Conservation (phyloP, 2,329 filamentous ascomycete genomes). For the Paramyrothecium sp. region DNA sequence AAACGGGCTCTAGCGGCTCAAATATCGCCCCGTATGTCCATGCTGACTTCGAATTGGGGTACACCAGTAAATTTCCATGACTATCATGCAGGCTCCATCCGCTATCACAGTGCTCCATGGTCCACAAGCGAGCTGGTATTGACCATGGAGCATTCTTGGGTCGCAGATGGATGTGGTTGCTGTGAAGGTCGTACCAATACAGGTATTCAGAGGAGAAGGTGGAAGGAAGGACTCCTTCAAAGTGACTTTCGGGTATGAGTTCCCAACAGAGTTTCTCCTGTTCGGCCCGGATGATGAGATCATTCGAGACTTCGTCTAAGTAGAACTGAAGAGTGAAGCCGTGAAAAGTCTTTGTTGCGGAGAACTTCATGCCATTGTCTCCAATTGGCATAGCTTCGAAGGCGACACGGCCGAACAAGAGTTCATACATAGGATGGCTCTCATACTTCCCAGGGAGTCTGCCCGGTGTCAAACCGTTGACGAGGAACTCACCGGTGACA, state of each 20-base stretch:
- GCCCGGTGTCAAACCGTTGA: slow-evolving; percentile 48
- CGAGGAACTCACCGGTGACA: slow-evolving; percentile 48
- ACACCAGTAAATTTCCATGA: background rate
- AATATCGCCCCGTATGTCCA: background rate
- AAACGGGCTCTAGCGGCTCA: background rate
- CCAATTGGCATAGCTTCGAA: slow-evolving; percentile 43
- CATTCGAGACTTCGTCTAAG: background rate
- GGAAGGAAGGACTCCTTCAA: background rate
- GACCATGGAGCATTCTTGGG: background rate
- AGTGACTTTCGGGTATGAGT: background rate
- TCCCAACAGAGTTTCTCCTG: background rate
- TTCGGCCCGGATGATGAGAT: background rate
- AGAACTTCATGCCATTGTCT: slow-evolving; percentile 37
- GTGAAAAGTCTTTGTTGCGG: slow-evolving; percentile 25
- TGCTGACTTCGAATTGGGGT: background rate
- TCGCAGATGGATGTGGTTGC: background rate
- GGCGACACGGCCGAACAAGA: slow-evolving; percentile 39
- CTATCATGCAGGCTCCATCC: background rate
- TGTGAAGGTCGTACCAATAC: background rate
- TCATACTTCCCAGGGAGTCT: slow-evolving; percentile 46
- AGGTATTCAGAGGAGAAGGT: background rate
- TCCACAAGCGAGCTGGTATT: background rate
- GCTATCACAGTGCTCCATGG: background rate
- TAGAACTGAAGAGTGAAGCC: slow-evolving; percentile 34
- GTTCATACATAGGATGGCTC: slow-evolving; percentile 32